Percentiles rank a stretch among this genome's conserved stretches.
Evolutionary conservation across 306 rosid species (phyloP).

Genomic region (Lathyrus tuberosus): DNA sequence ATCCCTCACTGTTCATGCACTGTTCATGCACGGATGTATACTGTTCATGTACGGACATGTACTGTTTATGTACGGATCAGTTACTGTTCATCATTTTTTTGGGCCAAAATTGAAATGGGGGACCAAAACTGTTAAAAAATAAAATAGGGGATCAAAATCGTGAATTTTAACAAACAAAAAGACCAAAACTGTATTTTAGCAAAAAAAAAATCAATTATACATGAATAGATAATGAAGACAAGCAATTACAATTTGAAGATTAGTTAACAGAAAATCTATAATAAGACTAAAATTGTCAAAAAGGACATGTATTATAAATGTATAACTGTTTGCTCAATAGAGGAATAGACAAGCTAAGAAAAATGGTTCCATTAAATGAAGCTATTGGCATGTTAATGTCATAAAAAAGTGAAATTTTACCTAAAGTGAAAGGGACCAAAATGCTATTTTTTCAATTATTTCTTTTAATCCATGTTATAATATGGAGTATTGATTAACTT

Average conservation of each 20-base stretch:
- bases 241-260: neutral
- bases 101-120: too few relatives aligned
- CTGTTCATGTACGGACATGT: too few relatives aligned
- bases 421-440: conserved; percentile 41
- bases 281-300: conserved; percentile 10
- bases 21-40: too few relatives aligned
- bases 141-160: too few relatives aligned
- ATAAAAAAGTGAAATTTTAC: conserved; percentile 36
- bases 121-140: too few relatives aligned
- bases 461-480: neutral
- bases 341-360: conserved; percentile 34
- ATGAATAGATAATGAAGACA: conserved; percentile 25
- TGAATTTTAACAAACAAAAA: too few relatives aligned
- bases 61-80: too few relatives aligned
- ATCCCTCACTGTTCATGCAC: too few relatives aligned
- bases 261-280: conserved; percentile 6
- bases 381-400: conserved; percentile 33
- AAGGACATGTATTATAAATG: conserved; percentile 21
- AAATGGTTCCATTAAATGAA: conserved; percentile 30
- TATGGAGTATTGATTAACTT: too few relatives aligned
- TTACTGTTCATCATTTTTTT: too few relatives aligned
- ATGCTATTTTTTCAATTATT: neutral
- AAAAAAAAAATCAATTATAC: conserved; percentile 25
- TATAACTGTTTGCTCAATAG: conserved; percentile 28
- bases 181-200: too few relatives aligned